phyloP scores from a whole-genome alignment of 192 early-diverging fungal species.

The Dissophora ornata region DNA sequence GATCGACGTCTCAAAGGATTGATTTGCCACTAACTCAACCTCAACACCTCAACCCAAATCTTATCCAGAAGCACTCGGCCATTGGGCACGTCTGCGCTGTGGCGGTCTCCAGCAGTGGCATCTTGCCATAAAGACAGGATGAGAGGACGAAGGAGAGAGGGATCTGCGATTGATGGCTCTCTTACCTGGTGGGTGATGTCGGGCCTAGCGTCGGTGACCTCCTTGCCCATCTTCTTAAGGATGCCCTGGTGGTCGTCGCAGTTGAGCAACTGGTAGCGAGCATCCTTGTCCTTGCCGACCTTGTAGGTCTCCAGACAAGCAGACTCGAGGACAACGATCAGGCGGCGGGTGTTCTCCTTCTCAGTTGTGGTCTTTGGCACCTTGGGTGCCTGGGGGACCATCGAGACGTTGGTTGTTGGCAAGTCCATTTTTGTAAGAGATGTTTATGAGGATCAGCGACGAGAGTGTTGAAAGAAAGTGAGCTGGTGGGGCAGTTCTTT shows the following conservation, averaged over 20 bases:
- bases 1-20: too few relatives aligned
- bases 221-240: constrained; percentile 85
- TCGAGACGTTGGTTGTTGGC: constrained; percentile 56
- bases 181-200: constrained; percentile 96
- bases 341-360: constrained; percentile 79
- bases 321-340: constrained; percentile 94
- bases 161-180: background rate
- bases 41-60: too few relatives aligned
- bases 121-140: too few relatives aligned
- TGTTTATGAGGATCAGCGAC: background rate
- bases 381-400: constrained; percentile 77
- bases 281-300: constrained; percentile 80
- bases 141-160: background rate
- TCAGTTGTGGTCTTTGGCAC: constrained; percentile 83
- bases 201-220: constrained; percentile 84
- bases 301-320: constrained; percentile 94
- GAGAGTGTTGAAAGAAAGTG: background rate
- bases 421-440: constrained; percentile 29
- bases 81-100: too few relatives aligned
- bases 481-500: too few relatives aligned
- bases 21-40: too few relatives aligned
- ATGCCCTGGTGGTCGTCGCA: constrained; percentile 95
- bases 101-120: too few relatives aligned
- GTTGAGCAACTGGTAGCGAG: constrained; percentile 90
- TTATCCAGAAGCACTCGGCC: too few relatives aligned